These are phyloP conservation scores for Candida taoyuanica DNA, from an alignment of 805 yeast genomes.

Conservation along the genomic window DNA sequence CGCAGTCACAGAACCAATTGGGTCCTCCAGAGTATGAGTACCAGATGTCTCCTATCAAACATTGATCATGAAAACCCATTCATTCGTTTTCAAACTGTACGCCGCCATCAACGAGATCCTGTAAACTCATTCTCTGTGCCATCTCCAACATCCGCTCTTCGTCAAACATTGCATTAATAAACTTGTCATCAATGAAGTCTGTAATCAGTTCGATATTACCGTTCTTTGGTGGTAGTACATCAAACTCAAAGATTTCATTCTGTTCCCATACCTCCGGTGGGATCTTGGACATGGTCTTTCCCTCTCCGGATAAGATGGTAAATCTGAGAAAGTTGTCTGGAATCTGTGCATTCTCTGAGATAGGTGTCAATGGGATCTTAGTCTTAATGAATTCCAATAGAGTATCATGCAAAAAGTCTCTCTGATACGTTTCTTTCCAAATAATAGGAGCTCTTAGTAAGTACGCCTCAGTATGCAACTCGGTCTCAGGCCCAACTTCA, in stretches of 20 bases:
- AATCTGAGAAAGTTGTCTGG: slow-evolving; percentile 64
- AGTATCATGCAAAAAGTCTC: slow-evolving; percentile 44
- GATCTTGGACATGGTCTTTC: slow-evolving; percentile 62
- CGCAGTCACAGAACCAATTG: slow-evolving; percentile 4
- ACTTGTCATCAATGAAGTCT: slow-evolving; percentile 31
- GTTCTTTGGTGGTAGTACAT: slow-evolving; percentile 60
- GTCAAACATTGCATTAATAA: slow-evolving; percentile 19
- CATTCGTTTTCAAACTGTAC: slow-evolving; percentile 1
- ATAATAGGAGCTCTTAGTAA: slow-evolving; percentile 47
- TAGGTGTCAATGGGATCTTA: slow-evolving; percentile 12
- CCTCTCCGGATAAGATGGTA: slow-evolving; percentile 67
- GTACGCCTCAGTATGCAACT: slow-evolving; percentile 53
- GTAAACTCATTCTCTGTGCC: slow-evolving; percentile 25
- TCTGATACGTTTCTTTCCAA: slow-evolving; percentile 47
- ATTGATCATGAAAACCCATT: background rate
- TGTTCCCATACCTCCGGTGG: slow-evolving; percentile 59
- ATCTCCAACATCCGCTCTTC: slow-evolving; percentile 26
- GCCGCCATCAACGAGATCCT: slow-evolving; percentile 20
- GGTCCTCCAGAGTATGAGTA: background rate
- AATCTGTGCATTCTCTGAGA: slow-evolving; percentile 28
- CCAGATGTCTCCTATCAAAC: background rate
- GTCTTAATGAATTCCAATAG: slow-evolving; percentile 28
- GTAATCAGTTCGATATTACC: slow-evolving; percentile 37
- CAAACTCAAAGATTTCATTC: slow-evolving; percentile 64
- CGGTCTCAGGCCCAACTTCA: slow-evolving; percentile 25